Evolutionary conservation across 495 filamentous ascomycete genomes (phyloP), one percentile per base, ranked within the genome.

Genomic region (Achaetomiella virescens): DNA sequence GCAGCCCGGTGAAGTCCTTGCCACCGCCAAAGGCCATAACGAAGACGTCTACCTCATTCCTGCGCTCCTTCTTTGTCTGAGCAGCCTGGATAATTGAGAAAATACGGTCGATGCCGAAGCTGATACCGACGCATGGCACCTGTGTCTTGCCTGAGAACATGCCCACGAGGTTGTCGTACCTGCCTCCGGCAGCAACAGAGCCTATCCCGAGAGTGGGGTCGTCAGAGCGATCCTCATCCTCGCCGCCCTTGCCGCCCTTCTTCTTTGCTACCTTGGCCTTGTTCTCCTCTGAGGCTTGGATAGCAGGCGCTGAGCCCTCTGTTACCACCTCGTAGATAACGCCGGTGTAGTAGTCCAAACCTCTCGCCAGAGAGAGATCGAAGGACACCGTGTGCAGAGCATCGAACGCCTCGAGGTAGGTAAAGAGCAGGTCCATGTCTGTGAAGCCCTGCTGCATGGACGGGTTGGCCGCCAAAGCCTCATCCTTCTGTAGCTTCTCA

Each of bases 41-140:
- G 71, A 80, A 95, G 48, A 88, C 88, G 66, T 95, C 89, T 1
- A 90, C 84, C 68, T 96, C 89, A 46, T 85, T 83, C 45, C 65
- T 66, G 49, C 65, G 65, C 60, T 81, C 77, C 60, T 86, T 80
- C 47, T 78, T 77, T 60, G 80, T 82, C 68, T 85, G 78, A n/a
- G 84, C 80, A 10, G 87, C 84, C 71, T 91, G 89, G 35, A 82
- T 89, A 70, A 97, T 89, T 45, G 86, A 88, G 73, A 95, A 96
- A 62, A 97, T 97, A 48, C 91, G 86, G 71, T 97, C 92, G 18
- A 96, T 88, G 49, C 92, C 92, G 69, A 97, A 96, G 11, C 90
- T 95, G 59, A 97, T 88, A 57, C 92, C 91, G 7, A 96, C 89
- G 66, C 92, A 96, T 24, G 92, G 92, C 36, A 96, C 88, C 64